Evolutionary conservation across 1,284 basidiomycete species (phyloP).

Genomic region (Moniliella sp.): DNA sequence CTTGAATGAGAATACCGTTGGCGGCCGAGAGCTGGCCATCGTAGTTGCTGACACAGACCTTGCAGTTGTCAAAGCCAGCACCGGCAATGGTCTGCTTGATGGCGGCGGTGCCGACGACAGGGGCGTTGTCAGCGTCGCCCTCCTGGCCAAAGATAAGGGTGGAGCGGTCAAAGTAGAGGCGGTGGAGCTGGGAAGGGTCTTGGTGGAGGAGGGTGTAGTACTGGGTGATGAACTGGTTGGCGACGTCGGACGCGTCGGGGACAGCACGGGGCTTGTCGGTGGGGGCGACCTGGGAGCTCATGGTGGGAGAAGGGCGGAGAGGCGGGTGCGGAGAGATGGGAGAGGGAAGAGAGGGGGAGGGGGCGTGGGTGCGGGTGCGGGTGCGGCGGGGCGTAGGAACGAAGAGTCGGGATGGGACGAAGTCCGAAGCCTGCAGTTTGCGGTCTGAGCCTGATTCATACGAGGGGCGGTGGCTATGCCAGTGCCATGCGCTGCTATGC

Average conservation of each 20-base stretch:
- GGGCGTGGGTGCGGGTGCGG: too few relatives aligned
- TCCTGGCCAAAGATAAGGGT: slow-evolving; percentile 69
- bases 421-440: too few relatives aligned
- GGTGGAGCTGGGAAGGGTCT: slow-evolving; percentile 80
- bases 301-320: too few relatives aligned
- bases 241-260: slow-evolving; percentile 29
- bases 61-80: slow-evolving; percentile 83
- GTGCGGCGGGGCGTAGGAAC: too few relatives aligned
- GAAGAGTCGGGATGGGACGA: too few relatives aligned
- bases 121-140: slow-evolving; percentile 39
- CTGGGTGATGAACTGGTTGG: slow-evolving; percentile 34
- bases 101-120: slow-evolving; percentile 51
- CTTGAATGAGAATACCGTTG: slow-evolving; percentile 92
- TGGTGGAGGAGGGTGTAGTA: slow-evolving; percentile 79
- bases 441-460: too few relatives aligned
- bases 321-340: too few relatives aligned
- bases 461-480: too few relatives aligned
- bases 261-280: too few relatives aligned
- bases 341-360: too few relatives aligned
- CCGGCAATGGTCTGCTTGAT: slow-evolving; percentile 86
- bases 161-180: slow-evolving; percentile 94
- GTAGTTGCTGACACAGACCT: slow-evolving; percentile 59
- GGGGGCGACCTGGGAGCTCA: too few relatives aligned
- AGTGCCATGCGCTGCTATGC: too few relatives aligned
- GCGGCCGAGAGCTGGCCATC: slow-evolving; percentile 53